Evolutionary conservation across 2,329 filamentous ascomycete genomes (phyloP).

Genomic region (Myriosclerotinia curreyana): DNA sequence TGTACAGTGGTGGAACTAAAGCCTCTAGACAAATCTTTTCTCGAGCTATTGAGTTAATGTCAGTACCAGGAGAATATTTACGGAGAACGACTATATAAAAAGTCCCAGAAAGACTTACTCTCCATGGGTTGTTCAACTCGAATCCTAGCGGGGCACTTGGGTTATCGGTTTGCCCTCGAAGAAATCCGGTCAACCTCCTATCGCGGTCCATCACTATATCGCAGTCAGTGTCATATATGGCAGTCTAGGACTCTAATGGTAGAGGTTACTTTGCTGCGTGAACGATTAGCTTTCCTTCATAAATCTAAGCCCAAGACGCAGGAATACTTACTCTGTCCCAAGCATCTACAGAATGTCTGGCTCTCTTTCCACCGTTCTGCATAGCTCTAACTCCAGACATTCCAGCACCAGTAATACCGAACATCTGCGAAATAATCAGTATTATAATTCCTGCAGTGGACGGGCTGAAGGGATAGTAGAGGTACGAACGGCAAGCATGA

Average conservation of each 20-base stretch:
- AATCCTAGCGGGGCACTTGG: conserved; percentile 42
- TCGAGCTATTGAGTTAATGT: conserved; percentile 32
- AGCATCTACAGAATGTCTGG: conserved; percentile 42
- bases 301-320: neutral
- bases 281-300: conserved; percentile 30
- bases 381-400: conserved; percentile 42
- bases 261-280: conserved; percentile 40
- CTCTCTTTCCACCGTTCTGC: conserved; percentile 43
- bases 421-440: conserved; percentile 41
- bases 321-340: conserved; percentile 42
- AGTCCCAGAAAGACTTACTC: conserved; percentile 36
- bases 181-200: conserved; percentile 42
- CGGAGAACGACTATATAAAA: neutral
- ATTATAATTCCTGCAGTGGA: conserved; percentile 10
- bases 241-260: neutral
- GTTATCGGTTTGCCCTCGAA: conserved; percentile 43
- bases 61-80: conserved; percentile 12
- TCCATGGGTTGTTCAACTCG: conserved; percentile 45
- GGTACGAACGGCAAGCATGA: conserved; percentile 42
- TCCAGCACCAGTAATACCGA: conserved; percentile 42
- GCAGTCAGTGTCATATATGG: conserved; percentile 25
- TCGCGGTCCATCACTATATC: conserved; percentile 45
- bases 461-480: conserved; percentile 6
- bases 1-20: conserved; percentile 27
- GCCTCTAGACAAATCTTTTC: conserved; percentile 35